Conservation (phyloP, 768 basidiomycete species). For the Melanogaster broomeanus region DNA sequence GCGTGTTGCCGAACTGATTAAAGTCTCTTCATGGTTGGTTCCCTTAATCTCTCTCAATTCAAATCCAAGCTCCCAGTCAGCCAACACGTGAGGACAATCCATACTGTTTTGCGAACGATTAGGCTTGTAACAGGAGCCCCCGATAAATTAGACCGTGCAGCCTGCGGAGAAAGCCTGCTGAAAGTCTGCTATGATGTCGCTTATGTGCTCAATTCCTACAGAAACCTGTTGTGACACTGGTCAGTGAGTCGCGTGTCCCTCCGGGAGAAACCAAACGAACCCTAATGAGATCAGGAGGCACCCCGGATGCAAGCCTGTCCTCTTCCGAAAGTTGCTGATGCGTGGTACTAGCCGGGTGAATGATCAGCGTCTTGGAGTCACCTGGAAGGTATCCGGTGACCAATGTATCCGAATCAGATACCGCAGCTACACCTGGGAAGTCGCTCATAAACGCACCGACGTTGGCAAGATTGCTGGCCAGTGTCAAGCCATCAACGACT, state of each 20-base stretch:
- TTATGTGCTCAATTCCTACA: conserved; percentile 18
- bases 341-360: conserved; percentile 78
- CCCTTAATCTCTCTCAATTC: too few species aligned
- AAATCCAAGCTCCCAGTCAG: too few species aligned
- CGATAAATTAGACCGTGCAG: too few species aligned
- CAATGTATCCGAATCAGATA: not conserved
- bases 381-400: conserved; percentile 39
- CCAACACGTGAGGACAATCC: too few species aligned
- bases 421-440: not conserved
- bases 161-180: conserved; percentile 4
- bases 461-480: conserved; percentile 39
- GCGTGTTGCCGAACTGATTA: too few species aligned
- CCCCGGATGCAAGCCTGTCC: conserved; percentile 65
- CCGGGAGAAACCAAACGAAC: conserved; percentile 33
- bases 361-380: conserved; percentile 79
- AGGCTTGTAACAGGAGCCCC: too few species aligned
- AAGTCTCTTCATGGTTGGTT: too few species aligned
- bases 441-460: conserved; percentile 18
- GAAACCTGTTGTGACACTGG: conserved; percentile 5
- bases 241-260: too few species aligned
- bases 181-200: conserved; percentile 17
- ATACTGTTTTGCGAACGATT: too few species aligned
- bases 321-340: conserved; percentile 66
- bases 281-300: conserved; percentile 74
- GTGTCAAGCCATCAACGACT: conserved; percentile 40